phyloP scores from a whole-genome alignment of 148 eudicot genomes.

The Persicaria tinctoria region DNA sequence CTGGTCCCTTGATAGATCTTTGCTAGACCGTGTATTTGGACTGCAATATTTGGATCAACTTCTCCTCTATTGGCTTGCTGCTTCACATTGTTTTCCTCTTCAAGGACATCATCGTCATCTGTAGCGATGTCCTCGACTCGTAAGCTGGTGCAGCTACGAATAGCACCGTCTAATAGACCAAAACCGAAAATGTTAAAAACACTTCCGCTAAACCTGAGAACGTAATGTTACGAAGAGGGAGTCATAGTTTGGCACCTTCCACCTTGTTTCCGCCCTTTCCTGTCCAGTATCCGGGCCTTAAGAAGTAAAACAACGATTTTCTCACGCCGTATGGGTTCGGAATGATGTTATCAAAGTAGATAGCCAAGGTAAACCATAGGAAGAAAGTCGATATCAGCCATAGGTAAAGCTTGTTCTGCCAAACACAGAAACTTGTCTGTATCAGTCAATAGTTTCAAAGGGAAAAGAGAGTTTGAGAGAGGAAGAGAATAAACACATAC shows the following conservation, averaged over 20 bases:
- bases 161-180: conserved; percentile 44
- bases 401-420: conserved; percentile 59
- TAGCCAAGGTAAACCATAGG: conserved; percentile 66
- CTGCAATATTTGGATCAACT: conserved; percentile 62
- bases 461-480: neutral
- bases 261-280: conserved; percentile 68
- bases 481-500: conserved; percentile 24
- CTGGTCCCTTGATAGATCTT: conserved; percentile 62
- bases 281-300: conserved; percentile 77
- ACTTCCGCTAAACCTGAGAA: neutral
- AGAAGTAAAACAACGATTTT: conserved; percentile 59
- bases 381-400: conserved; percentile 47
- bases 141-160: conserved; percentile 61
- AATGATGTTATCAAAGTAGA: conserved; percentile 83
- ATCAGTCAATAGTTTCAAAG: neutral
- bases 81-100: conserved; percentile 76
- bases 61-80: conserved; percentile 43
- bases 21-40: conserved; percentile 79
- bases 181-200: neutral
- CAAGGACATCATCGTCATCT: conserved; percentile 79
- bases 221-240: neutral
- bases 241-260: conserved; percentile 41
- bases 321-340: conserved; percentile 81
- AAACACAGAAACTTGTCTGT: neutral
- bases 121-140: conserved; percentile 31